Evolutionary conservation across 371 early-diverging fungal genomes (phyloP), one percentile per base, ranked within the genome.

Genomic region (Mucor lusitanicus): DNA sequence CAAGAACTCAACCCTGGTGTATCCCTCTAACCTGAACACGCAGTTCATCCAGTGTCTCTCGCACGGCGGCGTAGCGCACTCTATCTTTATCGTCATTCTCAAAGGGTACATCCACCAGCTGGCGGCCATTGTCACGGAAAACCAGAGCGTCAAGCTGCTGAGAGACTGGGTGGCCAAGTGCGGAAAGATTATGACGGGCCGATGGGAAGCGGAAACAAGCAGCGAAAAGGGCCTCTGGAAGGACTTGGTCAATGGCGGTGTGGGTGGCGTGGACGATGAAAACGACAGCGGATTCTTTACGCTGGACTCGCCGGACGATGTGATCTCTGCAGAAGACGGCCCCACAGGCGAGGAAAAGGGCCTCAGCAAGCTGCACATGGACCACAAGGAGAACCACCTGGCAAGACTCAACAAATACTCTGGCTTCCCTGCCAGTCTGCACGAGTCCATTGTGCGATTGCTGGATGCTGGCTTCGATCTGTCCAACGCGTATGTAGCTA

Each of bases 21-120:
- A 81, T 42, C 79, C 76, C 2, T 73, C 83, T 25, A 72, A 63
- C 27, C 42, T 84, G 2, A 84, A 84, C 37, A 81, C 81, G 0
- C 85, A 84, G 63, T 78, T 82, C n/a, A 84, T 84, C 25, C 79
- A 81, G 53, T 73, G 75, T 19, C 64, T 84, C 3, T 63, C 79
- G 27, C 68, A 76, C 6, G 81, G 83, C 17, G 83, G 80, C 1
- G 83, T 82, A 0, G 73, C 78, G 0, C 70, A 70, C 1, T n/a
- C 61, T 1, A 76, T 78, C 3, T 84, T 84, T 70, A 57, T 75
- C 6, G 73, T 77, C 17, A 56, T 84, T 7, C 57, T 84, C 13
- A 68, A 71, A 40, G 83, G 82, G 46, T 74, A 79, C 40, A 35
- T 79, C 19, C 66, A 71, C 28, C 79, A 76, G 13, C 27, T 81